Evolutionary conservation across 164 flowering plant genomes (phyloP).

Genomic region (Aristolochia fimbriata): DNA sequence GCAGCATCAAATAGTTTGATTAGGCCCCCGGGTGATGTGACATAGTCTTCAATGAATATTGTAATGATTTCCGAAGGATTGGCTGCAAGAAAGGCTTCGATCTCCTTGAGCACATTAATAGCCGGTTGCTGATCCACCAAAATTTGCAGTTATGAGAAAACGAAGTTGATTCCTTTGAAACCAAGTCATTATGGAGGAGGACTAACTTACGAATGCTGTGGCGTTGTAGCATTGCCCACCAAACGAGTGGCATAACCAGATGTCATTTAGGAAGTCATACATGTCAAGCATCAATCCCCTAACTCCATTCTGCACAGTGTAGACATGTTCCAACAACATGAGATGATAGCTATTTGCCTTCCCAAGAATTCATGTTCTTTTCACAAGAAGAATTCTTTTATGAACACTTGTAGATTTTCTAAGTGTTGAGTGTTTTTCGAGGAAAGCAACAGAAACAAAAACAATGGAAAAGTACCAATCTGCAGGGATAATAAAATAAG

Average conservation of each 20-base stretch:
- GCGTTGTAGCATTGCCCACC: slow-evolving; percentile 63
- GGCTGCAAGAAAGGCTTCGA: slow-evolving; percentile 48
- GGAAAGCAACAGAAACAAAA: no score
- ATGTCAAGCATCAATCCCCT: slow-evolving; percentile 84
- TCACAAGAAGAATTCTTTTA: no score
- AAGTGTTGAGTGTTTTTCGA: no score
- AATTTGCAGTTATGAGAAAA: not conserved
- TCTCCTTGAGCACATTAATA: slow-evolving; percentile 47
- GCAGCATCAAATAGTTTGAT: slow-evolving; percentile 67
- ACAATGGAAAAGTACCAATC: no score
- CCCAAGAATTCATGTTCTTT: no score
- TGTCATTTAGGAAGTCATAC: slow-evolving; percentile 72
- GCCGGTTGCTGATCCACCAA: slow-evolving; percentile 62
- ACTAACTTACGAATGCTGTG: slow-evolving; percentile 76
- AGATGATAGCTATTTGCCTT: no score
- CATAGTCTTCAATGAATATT: slow-evolving; percentile 76
- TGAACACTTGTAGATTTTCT: no score
- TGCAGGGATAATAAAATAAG: no score
- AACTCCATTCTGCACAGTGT: slow-evolving; percentile 74
- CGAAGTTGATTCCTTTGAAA: slow-evolving; percentile 1
- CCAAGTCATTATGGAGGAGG: not conserved
- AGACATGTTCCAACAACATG: no score
- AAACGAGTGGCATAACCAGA: slow-evolving; percentile 87
- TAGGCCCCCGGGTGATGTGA: slow-evolving; percentile 60
- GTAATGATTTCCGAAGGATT: slow-evolving; percentile 67